Base-by-base conservation (phyloP, 495 filamentous ascomycete species). In the Penicillium lagena region DNA sequence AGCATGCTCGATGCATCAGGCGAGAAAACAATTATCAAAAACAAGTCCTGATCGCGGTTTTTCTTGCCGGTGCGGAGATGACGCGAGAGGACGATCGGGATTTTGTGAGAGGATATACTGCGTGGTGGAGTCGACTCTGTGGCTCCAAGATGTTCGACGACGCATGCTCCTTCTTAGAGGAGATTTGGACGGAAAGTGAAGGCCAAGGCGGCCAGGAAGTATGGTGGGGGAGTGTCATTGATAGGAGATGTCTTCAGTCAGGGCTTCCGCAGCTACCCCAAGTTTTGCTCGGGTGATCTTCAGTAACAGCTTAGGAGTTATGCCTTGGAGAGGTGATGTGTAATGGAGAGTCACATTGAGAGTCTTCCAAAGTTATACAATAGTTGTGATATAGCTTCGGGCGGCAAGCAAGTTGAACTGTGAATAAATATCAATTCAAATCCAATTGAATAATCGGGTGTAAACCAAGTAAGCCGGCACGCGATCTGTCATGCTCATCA, bases 181-280 rank as follows among this genome's bases (percentile, higher is more conserved):
- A 50, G 14, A 31, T 45, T 7, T 50, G 47, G 47, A 33, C 4
- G 1, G 12, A 30, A 17, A 4, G 14, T 14, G 41, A 39, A 35
- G 31, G 27, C 4, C 14, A 12, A 39, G 28, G 7, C 32, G 9
- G 22, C n/a, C 11, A 39, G 11, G 37, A 12, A 5, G 12, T 50
- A 9, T 50, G 47, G 47, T 50, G 47, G 47, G 47, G 47, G 13
- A 29, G 14, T 37, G 10, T 50, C 30, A 40, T 50, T 38, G 49
- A 46, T 22, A 47, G 14, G 39, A 28, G 13, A 37, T 42, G 40
- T 31, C 15, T 31, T 10, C n/a, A 35, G 12, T 34, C 30, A 33
- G 29, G 29, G 28, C 30, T 42, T 42, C 40, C 40, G 5, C n/a
- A 22, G 12, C 30, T 30, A 7, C 40, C 40, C 10, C 40, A 35